Conservation (phyloP, 768 basidiomycete genomes). For the Zangia roseola region DNA sequence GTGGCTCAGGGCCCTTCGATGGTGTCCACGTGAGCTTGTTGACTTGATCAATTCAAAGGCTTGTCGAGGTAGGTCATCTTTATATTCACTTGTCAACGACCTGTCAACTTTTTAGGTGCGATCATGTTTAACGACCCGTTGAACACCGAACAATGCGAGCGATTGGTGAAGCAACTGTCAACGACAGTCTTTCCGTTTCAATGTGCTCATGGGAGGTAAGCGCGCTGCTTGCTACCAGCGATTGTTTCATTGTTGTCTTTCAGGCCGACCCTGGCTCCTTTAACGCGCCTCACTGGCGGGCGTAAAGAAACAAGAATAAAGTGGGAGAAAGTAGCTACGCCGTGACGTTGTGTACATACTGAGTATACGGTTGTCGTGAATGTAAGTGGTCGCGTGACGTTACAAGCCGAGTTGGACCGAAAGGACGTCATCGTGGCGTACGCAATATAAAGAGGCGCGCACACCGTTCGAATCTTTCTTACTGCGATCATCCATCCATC, state of each 20-base stretch:
- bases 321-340: slow-evolving; percentile 23
- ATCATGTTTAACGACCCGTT: slow-evolving; percentile 96
- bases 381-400: slow-evolving; percentile 29
- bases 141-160: slow-evolving; percentile 61
- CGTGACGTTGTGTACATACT: slow-evolving; percentile 17
- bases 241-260: neutral
- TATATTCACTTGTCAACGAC: neutral
- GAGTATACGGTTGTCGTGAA: too few species aligned
- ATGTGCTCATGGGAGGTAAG: slow-evolving; percentile 91
- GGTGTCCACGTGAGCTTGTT: slow-evolving; percentile 79
- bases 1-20: slow-evolving; percentile 75
- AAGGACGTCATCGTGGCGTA: slow-evolving; percentile 19
- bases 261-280: slow-evolving; percentile 57
- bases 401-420: slow-evolving; percentile 13
- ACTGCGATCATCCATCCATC: slow-evolving; percentile 6
- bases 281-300: slow-evolving; percentile 33
- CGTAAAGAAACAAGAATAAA: slow-evolving; percentile 14
- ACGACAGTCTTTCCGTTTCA: slow-evolving; percentile 85
- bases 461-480: neutral
- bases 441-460: slow-evolving; percentile 27
- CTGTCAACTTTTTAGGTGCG: slow-evolving; percentile 57
- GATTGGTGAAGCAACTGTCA: slow-evolving; percentile 65
- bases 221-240: neutral
- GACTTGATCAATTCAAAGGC: slow-evolving; percentile 94
- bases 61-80: slow-evolving; percentile 69